A percentile compares a stretch with the other conserved stretches of the same genome.
These are phyloP conservation scores for Azolla pinnata DNA, from an alignment of 75 land plant species.

Conservation along the genomic window DNA sequence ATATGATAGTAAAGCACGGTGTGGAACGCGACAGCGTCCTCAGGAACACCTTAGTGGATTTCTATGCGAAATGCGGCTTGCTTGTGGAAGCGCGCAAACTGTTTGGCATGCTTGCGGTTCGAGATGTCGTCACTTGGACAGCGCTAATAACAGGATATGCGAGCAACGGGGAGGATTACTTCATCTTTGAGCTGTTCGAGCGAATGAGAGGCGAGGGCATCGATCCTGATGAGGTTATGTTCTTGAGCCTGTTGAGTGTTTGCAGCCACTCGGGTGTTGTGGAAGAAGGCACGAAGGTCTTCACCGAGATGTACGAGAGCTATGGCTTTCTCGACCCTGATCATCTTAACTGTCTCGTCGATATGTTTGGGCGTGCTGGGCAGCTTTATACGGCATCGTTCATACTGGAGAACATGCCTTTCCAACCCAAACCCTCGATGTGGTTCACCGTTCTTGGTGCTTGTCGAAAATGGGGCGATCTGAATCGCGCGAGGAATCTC, in stretches of 20 bases:
- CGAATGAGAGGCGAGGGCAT: slow-evolving; percentile 3
- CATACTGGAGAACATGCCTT: slow-evolving; percentile 13
- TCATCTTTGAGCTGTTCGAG: not conserved
- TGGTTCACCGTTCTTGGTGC: slow-evolving; percentile 17
- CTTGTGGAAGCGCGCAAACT: slow-evolving; percentile 16
- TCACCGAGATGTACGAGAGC: not conserved
- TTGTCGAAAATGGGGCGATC: slow-evolving; percentile 5
- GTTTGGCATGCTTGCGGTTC: slow-evolving; percentile 8
- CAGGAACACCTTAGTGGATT: slow-evolving; percentile 16
- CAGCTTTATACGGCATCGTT: not conserved
- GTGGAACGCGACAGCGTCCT: slow-evolving; percentile 3
- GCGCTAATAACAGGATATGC: slow-evolving; percentile 25
- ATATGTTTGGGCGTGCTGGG: not conserved
- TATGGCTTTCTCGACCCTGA: not conserved
- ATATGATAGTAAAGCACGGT: slow-evolving; percentile 9
- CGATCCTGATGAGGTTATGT: slow-evolving; percentile 10
- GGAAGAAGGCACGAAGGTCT: slow-evolving; percentile 27
- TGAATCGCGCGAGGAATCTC: not conserved
- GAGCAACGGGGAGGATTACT: not conserved
- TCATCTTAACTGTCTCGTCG: slow-evolving; percentile 2
- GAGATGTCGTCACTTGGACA: slow-evolving; percentile 42
- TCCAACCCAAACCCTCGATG: slow-evolving; percentile 1
- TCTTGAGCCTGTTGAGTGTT: slow-evolving; percentile 9
- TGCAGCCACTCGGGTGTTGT: slow-evolving; percentile 18
- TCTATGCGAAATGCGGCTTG: slow-evolving; percentile 26